Percentiles rank a stretch among this genome's conserved stretches.
These are phyloP conservation scores for Monilinia vaccinii-corymbosi DNA, from an alignment of 2,329 filamentous ascomycete genomes.

Conservation along the genomic window DNA sequence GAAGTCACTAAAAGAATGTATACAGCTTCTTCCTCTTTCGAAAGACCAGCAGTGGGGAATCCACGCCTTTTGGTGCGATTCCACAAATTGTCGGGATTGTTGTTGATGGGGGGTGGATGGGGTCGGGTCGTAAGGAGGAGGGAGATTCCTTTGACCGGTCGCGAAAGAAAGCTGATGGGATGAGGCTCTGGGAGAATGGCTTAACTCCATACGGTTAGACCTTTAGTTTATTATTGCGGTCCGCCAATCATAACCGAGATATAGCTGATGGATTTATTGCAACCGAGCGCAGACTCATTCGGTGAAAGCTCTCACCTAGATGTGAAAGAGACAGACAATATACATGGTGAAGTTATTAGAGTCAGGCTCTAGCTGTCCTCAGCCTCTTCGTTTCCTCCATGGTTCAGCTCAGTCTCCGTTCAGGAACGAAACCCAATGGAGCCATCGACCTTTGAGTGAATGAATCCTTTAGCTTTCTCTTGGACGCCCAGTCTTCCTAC, in stretches of 20 bases:
- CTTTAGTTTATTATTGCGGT: not conserved
- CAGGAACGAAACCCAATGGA: too few species aligned
- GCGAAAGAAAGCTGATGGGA: constrained; percentile 9
- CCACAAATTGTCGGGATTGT: constrained; percentile 17
- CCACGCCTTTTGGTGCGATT: constrained; percentile 30
- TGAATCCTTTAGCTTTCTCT: not conserved
- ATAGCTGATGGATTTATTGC: not conserved
- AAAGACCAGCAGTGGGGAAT: constrained; percentile 28
- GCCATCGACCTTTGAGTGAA: not conserved
- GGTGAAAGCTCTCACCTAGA: not conserved
- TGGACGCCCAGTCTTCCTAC: too few species aligned
- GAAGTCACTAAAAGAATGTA: constrained; percentile 21
- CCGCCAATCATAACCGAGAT: constrained; percentile 7
- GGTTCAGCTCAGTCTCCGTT: too few species aligned
- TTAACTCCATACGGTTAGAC: constrained; percentile 3
- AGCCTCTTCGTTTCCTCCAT: too few species aligned
- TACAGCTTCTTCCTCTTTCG: constrained; percentile 25
- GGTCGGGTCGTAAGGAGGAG: constrained; percentile 4
- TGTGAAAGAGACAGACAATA: not conserved
- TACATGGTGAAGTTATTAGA: too few species aligned
- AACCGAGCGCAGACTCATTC: not conserved
- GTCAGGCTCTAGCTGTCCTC: too few species aligned
- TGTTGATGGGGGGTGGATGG: constrained; percentile 14
- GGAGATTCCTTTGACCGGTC: constrained; percentile 9
- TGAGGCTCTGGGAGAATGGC: constrained; percentile 1